phyloP scores from a whole-genome alignment of 345 rosid genomes.

The Acer negundo region DNA sequence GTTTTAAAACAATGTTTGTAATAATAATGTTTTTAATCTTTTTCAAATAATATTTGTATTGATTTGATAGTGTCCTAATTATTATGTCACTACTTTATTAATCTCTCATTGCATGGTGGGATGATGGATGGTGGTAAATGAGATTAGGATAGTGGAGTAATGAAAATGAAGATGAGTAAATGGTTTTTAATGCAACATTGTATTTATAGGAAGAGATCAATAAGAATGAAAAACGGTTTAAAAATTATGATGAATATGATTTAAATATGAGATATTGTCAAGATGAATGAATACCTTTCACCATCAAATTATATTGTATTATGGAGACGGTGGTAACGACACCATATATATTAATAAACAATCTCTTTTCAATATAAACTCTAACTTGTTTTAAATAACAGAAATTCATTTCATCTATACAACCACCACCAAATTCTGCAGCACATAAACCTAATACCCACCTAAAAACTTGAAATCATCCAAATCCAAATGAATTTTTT shows the following conservation, averaged over 20 bases:
- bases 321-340: no score
- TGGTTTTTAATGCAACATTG: not conserved
- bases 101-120: not conserved
- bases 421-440: not conserved
- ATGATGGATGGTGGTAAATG: not conserved
- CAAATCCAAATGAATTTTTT: not conserved
- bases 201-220: not conserved
- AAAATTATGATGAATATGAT: no score
- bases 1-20: no score
- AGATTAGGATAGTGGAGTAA: not conserved
- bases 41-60: no score
- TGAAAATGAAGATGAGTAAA: not conserved
- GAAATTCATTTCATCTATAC: not conserved
- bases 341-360: no score
- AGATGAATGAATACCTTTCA: no score
- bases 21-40: no score
- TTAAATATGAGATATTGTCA: no score
- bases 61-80: not conserved
- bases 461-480: slow-evolving; percentile 2
- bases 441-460: not conserved
- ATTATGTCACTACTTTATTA: not conserved
- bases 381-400: not conserved
- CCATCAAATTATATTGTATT: no score
- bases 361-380: not conserved
- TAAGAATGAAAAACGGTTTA: not conserved